These are phyloP conservation scores for Cardamine occulta DNA, from an alignment of 345 rosid genomes.

Conservation along the genomic window DNA sequence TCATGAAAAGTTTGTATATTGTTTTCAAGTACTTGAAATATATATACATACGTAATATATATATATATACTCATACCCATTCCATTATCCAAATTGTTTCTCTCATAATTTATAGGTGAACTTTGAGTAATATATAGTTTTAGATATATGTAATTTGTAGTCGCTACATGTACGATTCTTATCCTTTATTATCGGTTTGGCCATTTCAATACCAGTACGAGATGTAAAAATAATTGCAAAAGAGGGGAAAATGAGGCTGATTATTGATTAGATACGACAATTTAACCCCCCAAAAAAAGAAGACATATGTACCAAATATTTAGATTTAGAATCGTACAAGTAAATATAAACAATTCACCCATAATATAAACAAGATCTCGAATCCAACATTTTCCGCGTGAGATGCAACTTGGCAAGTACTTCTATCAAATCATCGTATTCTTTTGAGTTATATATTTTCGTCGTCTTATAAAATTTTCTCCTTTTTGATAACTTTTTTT, in stretches of 20 bases:
- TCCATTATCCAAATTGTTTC: neutral
- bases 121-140: neutral
- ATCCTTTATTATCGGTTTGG: neutral
- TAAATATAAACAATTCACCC: too few species aligned
- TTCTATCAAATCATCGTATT: constrained; percentile 21
- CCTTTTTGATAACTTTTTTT: neutral
- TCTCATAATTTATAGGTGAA: neutral
- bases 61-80: neutral
- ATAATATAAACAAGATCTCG: neutral
- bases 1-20: neutral
- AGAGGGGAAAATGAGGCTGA: too few species aligned
- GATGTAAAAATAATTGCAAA: neutral
- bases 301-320: neutral
- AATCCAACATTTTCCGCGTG: constrained; percentile 37
- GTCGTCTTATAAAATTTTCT: neutral
- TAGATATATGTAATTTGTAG: neutral
- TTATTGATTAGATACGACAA: neutral
- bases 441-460: neutral
- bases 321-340: constrained; percentile 9
- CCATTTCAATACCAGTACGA: neutral
- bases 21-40: neutral
- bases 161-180: neutral
- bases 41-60: too few species aligned
- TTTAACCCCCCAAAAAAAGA: neutral
- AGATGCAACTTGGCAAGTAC: constrained; percentile 37